phyloP scores from a whole-genome alignment of 495 filamentous ascomycete genomes.

The Elasticomyces elasticus region DNA sequence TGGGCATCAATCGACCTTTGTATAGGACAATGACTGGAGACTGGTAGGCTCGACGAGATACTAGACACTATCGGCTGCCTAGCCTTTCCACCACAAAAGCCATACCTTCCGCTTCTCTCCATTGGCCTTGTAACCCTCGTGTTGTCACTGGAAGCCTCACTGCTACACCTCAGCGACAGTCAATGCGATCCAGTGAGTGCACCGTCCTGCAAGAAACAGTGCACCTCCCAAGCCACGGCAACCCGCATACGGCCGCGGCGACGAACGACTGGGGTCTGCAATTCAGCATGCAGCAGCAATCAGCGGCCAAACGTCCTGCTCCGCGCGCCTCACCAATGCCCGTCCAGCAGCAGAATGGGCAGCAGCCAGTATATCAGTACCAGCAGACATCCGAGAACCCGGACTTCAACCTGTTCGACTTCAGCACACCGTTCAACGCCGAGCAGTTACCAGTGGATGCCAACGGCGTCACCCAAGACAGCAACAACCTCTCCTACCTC shows the following conservation, averaged over 20 bases:
- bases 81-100: neutral
- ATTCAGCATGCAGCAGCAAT: constrained; percentile 12
- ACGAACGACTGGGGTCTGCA: neutral
- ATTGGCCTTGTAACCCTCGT: neutral
- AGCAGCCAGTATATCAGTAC: constrained; percentile 14
- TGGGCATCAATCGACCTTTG: neutral
- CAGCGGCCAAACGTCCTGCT: constrained; percentile 56
- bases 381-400: constrained; percentile 33
- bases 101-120: neutral
- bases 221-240: neutral
- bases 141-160: neutral
- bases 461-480: neutral
- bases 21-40: neutral
- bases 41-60: neutral
- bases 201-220: neutral
- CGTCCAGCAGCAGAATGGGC: constrained; percentile 31
- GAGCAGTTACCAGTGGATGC: constrained; percentile 2
- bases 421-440: constrained; percentile 7
- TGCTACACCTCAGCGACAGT: neutral
- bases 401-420: constrained; percentile 21
- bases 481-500: constrained; percentile 5
- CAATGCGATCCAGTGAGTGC: neutral
- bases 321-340: constrained; percentile 55
- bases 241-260: neutral
- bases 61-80: neutral